phyloP scores from a whole-genome alignment of 768 basidiomycete genomes.

The Pulveroboletus sp. region DNA sequence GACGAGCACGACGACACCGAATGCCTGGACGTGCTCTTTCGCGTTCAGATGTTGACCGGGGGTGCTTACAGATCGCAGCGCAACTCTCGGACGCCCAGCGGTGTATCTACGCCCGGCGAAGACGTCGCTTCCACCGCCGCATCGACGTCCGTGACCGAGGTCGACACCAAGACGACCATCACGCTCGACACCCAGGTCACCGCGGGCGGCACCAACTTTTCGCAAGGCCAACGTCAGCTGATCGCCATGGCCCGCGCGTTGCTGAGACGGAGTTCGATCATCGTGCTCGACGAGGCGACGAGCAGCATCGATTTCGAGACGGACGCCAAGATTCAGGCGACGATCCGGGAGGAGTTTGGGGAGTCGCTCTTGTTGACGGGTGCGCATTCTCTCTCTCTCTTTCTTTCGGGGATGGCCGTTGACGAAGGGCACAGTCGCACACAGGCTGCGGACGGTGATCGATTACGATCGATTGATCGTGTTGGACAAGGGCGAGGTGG shows the following conservation, averaged over 20 bases:
- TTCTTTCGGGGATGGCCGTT: no score
- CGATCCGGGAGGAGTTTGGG: constrained; percentile 82
- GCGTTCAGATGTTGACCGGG: constrained; percentile 72
- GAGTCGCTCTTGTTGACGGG: constrained; percentile 70
- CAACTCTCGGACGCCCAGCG: constrained; percentile 47
- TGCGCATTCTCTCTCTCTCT: no score
- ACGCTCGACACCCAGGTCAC: constrained; percentile 77
- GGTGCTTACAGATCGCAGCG: constrained; percentile 46
- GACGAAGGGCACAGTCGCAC: constrained; percentile 43
- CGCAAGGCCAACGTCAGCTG: constrained; percentile 86
- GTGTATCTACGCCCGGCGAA: constrained; percentile 41
- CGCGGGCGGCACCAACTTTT: constrained; percentile 86
- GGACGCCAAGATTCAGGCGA: constrained; percentile 85
- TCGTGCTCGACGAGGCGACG: constrained; percentile 80
- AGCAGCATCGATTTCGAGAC: constrained; percentile 86
- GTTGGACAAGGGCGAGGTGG: constrained; percentile 47
- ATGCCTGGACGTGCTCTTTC: constrained; percentile 72
- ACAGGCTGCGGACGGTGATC: constrained; percentile 72
- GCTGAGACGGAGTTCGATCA: constrained; percentile 64
- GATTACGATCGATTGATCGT: constrained; percentile 80
- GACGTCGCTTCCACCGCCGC: constrained; percentile 39
- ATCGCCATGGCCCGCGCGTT: constrained; percentile 84
- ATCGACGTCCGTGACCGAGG: constrained; percentile 45
- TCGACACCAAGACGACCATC: constrained; percentile 53
- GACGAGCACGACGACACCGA: constrained; percentile 77